Conservation (phyloP, 768 basidiomycete genomes). For the Boletus rex-veris region DNA sequence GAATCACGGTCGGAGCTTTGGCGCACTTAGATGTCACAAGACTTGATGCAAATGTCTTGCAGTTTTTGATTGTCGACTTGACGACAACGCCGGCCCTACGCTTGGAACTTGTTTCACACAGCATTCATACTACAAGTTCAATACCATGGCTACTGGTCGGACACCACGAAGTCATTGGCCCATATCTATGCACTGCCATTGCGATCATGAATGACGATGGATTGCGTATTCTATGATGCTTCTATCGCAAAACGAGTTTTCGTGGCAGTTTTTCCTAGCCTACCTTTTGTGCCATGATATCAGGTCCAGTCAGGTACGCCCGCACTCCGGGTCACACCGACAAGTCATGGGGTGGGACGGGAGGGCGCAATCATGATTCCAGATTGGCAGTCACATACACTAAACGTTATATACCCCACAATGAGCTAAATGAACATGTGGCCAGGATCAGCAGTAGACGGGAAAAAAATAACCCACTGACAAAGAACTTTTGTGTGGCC, state of each 20-base stretch:
- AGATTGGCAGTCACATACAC: slow-evolving; percentile 13
- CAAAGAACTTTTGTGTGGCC: not conserved
- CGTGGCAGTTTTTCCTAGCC: not conserved
- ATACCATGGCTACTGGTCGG: not conserved
- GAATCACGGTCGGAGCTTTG: slow-evolving; percentile 1
- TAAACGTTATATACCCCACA: slow-evolving; percentile 26
- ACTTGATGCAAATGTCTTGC: not conserved
- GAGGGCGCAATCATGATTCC: slow-evolving; percentile 16
- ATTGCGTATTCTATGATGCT: not conserved
- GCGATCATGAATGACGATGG: not conserved
- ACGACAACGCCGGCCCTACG: not conserved
- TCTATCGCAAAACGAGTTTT: not conserved
- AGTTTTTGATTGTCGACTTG: slow-evolving; percentile 3
- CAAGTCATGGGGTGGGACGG: slow-evolving; percentile 8
- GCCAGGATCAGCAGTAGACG: slow-evolving; percentile 12
- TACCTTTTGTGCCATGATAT: not conserved
- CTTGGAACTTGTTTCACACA: slow-evolving; percentile 2
- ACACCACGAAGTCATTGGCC: not conserved
- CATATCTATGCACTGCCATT: not conserved
- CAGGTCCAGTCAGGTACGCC: slow-evolving; percentile 8
- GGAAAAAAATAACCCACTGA: not conserved
- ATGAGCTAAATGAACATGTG: slow-evolving; percentile 20
- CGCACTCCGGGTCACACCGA: not conserved
- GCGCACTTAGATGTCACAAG: not conserved
- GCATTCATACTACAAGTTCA: not conserved